phyloP scores from a whole-genome alignment of 768 basidiomycete species.

The Tulasnella sp. region DNA sequence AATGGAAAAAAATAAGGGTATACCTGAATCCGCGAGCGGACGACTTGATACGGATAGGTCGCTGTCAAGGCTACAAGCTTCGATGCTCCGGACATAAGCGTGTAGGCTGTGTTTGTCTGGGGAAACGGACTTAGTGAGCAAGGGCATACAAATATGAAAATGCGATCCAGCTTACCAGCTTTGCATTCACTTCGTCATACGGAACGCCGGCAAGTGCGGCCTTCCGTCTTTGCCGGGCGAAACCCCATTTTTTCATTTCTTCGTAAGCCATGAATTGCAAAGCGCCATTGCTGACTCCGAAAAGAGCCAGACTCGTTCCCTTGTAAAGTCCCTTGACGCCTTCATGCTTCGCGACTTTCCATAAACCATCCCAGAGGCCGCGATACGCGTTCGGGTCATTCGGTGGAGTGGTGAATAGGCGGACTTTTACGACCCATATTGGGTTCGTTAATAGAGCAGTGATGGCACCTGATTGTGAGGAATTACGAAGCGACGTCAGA shows the following conservation, averaged over 20 bases:
- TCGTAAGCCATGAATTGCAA: constrained; percentile 96
- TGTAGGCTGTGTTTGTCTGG: constrained; percentile 86
- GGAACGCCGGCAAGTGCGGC: constrained; percentile 48
- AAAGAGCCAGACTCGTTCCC: constrained; percentile 76
- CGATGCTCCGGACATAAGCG: constrained; percentile 81
- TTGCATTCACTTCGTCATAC: constrained; percentile 68
- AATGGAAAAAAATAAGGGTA: constrained; percentile 16
- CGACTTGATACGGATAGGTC: constrained; percentile 97
- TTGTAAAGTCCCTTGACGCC: constrained; percentile 73
- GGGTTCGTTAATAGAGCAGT: constrained; percentile 95
- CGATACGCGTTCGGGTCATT: constrained; percentile 64
- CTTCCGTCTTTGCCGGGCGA: constrained; percentile 55
- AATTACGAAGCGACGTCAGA: background rate
- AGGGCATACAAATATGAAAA: background rate
- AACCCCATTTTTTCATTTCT: constrained; percentile 85
- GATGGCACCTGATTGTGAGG: constrained; percentile 53
- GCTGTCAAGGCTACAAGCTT: constrained; percentile 71
- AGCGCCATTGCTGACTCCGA: constrained; percentile 91
- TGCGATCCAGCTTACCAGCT: constrained; percentile 50
- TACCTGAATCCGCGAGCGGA: constrained; percentile 89
- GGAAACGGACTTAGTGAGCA: background rate
- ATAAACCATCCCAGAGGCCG: constrained; percentile 66
- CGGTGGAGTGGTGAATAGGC: constrained; percentile 79
- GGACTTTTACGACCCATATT: constrained; percentile 93
- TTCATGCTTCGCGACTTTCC: constrained; percentile 56